Evolutionary conservation across 352 stramenopile species (phyloP).

Genomic region (Phytopythium montanum): DNA sequence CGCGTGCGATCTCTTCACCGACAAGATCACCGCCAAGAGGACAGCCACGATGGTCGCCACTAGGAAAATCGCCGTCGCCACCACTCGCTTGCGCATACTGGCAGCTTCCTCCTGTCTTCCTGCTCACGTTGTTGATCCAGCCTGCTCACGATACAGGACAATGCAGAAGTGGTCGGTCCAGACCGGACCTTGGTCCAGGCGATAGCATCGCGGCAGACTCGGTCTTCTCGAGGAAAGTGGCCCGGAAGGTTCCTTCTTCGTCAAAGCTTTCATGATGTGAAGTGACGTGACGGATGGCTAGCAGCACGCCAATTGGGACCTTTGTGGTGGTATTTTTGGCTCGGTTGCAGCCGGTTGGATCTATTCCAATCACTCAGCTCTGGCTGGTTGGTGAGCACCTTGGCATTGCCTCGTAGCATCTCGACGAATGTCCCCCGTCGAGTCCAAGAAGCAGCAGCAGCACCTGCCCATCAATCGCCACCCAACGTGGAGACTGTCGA

Average conservation of each 20-base stretch:
- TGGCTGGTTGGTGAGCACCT: neutral
- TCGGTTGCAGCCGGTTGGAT: neutral
- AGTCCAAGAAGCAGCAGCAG: neutral
- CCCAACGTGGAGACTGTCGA: neutral
- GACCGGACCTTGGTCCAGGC: neutral
- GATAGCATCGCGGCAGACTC: neutral
- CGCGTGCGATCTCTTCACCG: neutral
- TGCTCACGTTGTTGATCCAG: no score
- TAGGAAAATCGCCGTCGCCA: neutral
- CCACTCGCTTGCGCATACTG: neutral
- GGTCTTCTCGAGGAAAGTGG: neutral
- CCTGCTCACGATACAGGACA: no score
- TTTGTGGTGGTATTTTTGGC: constrained; percentile 2
- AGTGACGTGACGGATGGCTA: no score
- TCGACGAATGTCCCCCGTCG: neutral
- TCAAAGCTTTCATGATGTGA: neutral
- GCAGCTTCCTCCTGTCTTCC: neutral
- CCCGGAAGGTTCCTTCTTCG: neutral
- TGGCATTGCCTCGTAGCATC: no score
- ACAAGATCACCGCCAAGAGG: constrained; percentile 5
- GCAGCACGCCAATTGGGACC: neutral
- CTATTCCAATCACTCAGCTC: neutral
- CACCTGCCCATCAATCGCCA: neutral
- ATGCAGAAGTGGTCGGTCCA: neutral
- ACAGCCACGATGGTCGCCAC: neutral